These are phyloP conservation scores for Evernia prunastri DNA, from an alignment of 495 filamentous ascomycete species.

Conservation along the genomic window DNA sequence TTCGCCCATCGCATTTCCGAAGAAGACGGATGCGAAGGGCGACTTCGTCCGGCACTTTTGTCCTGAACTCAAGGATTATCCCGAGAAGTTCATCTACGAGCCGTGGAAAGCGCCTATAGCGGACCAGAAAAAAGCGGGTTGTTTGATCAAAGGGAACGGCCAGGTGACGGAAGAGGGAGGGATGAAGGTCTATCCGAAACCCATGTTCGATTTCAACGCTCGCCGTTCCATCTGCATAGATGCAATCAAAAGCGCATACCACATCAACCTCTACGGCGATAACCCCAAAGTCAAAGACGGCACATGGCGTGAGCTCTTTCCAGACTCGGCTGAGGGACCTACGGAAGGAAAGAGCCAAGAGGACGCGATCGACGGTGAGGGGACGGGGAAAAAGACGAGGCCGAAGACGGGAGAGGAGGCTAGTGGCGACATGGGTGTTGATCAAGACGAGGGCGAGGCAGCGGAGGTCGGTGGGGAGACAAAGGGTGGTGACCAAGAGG, in stretches of 20 bases:
- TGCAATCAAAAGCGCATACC: constrained; percentile 60
- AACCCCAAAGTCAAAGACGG: constrained; percentile 53
- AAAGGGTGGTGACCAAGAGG: constrained; percentile 15
- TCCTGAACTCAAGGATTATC: constrained; percentile 52
- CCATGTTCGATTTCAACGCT: constrained; percentile 65
- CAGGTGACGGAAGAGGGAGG: constrained; percentile 31
- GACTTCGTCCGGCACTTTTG: constrained; percentile 53
- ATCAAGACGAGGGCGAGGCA: constrained; percentile 32
- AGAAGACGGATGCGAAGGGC: constrained; percentile 61
- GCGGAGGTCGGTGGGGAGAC: constrained; percentile 24
- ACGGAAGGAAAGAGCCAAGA: constrained; percentile 38
- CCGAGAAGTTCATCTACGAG: constrained; percentile 66
- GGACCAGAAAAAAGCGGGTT: constrained; percentile 55
- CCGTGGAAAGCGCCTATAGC: constrained; percentile 60
- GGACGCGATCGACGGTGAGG: constrained; percentile 29
- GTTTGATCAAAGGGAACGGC: constrained; percentile 50
- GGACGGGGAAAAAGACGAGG: constrained; percentile 25
- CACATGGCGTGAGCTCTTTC: constrained; percentile 53
- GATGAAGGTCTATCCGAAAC: constrained; percentile 52
- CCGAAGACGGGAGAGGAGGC: constrained; percentile 27
- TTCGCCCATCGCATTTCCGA: constrained; percentile 56
- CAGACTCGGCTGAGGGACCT: constrained; percentile 41
- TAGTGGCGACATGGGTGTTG: constrained; percentile 27
- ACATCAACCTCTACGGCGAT: constrained; percentile 53
- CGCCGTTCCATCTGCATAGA: constrained; percentile 52